Base-by-base conservation (phyloP, 116 monocot species). In the Dioscorea cayenensis region DNA sequence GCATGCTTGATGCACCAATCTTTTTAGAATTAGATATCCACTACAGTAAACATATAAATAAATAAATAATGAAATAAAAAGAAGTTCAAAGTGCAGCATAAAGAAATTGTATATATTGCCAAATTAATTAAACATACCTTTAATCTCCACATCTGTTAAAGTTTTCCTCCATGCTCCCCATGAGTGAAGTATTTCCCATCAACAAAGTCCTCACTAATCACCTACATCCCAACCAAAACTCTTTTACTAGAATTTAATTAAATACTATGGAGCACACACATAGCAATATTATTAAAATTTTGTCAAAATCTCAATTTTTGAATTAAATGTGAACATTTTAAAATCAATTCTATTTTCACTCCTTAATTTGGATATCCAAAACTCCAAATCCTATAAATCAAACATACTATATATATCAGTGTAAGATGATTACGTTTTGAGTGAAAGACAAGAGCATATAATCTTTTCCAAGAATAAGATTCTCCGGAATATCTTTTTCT, bases 131-230 rank as follows among this genome's bases (percentile, higher is more conserved):
- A n/a, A 19, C 5, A 1, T 63, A 68, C 67, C 82, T 37, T 77
- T 77, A 16, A 82, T 70, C 14, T 75, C 67, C 6, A 86, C 72
- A 55, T 86, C 86, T 63, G 67, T 63, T 2, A 77, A 68, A 35
- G 82, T 70, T 71, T 74, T 82, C 22, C 82, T 73, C 78, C 73
- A 73, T 14, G 73, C 74, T 19, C 52, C n/a, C 79, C 55, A 67
- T 74, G 55, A 86, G n/a, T 60, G 20, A 86, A n/a, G n/a, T 79
- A 71, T 82, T 86, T 63, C 69, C 82, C 70, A 86, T 71, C 68
- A 82, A 69, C 27, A 86, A 70, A 28, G 79, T 71, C 65, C n/a
- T 86, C 86, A 38, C 64, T 79, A 27, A 86, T 85, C 20, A 85
- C 85, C 85, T 82, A 63, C 25, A 25, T 25, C 25, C 25, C 25